Percentiles rank a stretch among this genome's conserved stretches.
phyloP scores from a whole-genome alignment of 306 rosid species.

The Dryas alaskensis region DNA sequence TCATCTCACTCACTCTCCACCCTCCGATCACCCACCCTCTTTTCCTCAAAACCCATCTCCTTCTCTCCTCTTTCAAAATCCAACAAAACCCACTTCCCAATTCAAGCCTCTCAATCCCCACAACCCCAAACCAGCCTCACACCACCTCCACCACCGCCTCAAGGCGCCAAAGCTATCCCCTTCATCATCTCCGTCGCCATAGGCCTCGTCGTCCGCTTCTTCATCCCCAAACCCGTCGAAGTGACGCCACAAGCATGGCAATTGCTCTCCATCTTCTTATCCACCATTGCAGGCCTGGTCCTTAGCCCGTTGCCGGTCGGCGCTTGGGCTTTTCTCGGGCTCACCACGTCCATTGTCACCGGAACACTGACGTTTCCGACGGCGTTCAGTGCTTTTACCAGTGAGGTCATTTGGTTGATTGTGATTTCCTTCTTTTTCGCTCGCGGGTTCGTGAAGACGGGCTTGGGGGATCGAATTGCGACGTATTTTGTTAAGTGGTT shows the following conservation, averaged over 20 bases:
- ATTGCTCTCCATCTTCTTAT: constrained; percentile 72
- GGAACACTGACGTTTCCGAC: constrained; percentile 60
- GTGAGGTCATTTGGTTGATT: constrained; percentile 90
- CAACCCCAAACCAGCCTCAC: not conserved
- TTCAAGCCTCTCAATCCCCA: constrained; percentile 39
- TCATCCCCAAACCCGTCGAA: constrained; percentile 68
- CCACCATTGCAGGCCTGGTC: constrained; percentile 87
- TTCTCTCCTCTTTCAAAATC: constrained; percentile 30
- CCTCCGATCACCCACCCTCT: constrained; percentile 39
- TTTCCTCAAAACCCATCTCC: constrained; percentile 31
- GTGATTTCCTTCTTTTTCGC: constrained; percentile 96
- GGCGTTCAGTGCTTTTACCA: constrained; percentile 86
- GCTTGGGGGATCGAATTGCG: constrained; percentile 85
- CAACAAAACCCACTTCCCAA: constrained; percentile 31
- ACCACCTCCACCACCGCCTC: constrained; percentile 5
- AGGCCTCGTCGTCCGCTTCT: constrained; percentile 61
- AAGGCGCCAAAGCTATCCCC: constrained; percentile 74
- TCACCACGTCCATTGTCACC: constrained; percentile 60
- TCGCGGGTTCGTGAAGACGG: constrained; percentile 94
- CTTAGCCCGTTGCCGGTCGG: constrained; percentile 90
- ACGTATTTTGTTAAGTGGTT: constrained; percentile 83
- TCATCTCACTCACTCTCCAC: constrained; percentile 25
- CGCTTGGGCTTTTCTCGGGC: constrained; percentile 90
- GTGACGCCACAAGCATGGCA: constrained; percentile 86
- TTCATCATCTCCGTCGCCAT: constrained; percentile 47